Evolutionary conservation across 768 basidiomycete species (phyloP).

Genomic region (Coprinopsis cinerea): DNA sequence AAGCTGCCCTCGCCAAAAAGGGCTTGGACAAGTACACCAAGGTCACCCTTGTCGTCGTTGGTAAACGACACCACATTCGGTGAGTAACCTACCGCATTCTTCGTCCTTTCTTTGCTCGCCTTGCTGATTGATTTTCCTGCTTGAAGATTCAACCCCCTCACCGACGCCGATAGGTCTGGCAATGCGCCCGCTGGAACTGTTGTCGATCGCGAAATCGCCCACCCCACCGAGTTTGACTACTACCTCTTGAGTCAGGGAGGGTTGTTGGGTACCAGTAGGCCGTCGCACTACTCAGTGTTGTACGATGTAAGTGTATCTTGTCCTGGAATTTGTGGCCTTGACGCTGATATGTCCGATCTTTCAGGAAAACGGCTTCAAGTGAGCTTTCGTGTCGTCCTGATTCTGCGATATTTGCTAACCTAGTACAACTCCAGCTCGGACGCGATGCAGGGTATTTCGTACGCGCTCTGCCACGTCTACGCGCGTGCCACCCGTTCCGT

Average conservation of each 20-base stretch:
- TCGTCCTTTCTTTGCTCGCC: neutral
- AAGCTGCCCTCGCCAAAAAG: slow-evolving; percentile 62
- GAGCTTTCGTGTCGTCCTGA: neutral
- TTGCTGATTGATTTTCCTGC: slow-evolving; percentile 1
- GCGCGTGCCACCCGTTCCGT: slow-evolving; percentile 73
- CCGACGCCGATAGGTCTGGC: slow-evolving; percentile 56
- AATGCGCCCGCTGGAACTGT: slow-evolving; percentile 79
- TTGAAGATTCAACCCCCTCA: slow-evolving; percentile 28
- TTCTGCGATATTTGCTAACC: no score
- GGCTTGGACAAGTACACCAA: slow-evolving; percentile 48
- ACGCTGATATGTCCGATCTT: neutral
- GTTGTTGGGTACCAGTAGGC: slow-evolving; percentile 64
- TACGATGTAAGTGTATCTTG: slow-evolving; percentile 16
- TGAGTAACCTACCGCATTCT: slow-evolving; percentile 11
- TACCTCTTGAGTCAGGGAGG: slow-evolving; percentile 77
- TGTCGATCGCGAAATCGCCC: slow-evolving; percentile 62
- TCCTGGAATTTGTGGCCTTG: neutral
- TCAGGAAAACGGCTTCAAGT: slow-evolving; percentile 58
- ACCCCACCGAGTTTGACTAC: slow-evolving; percentile 72
- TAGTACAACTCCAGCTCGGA: slow-evolving; percentile 52
- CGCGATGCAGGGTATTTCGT: slow-evolving; percentile 62
- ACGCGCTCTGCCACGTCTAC: slow-evolving; percentile 70
- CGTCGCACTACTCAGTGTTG: slow-evolving; percentile 39
- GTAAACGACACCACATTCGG: slow-evolving; percentile 68
- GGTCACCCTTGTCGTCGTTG: slow-evolving; percentile 76